Evolutionary conservation across 179 eudicot species (phyloP).

Genomic region (Carnegiea gigantea): DNA sequence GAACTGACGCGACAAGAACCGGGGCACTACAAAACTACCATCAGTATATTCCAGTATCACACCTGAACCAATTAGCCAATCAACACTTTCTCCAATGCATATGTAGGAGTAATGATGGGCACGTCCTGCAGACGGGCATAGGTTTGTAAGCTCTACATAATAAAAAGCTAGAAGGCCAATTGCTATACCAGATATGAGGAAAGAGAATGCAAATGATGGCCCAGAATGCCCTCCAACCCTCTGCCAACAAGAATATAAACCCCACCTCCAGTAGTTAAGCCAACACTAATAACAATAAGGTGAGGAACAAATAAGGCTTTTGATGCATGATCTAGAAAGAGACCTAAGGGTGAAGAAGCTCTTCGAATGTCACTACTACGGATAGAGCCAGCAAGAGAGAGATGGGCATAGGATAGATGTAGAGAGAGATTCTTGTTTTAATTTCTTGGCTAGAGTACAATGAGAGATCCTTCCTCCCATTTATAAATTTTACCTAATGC

Average conservation of each 20-base stretch:
- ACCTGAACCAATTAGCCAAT: constrained; percentile 96
- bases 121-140: constrained; percentile 98
- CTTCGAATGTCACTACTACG: constrained; percentile 27
- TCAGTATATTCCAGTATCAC: constrained; percentile 88
- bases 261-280: constrained; percentile 95
- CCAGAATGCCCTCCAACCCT: constrained; percentile 92
- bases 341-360: constrained; percentile 52
- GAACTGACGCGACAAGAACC: constrained; percentile 73
- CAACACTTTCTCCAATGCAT: constrained; percentile 94
- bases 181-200: constrained; percentile 90
- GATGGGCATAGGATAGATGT: too few species aligned
- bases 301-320: constrained; percentile 80
- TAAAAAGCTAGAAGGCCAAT: constrained; percentile 95
- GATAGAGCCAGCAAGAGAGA: too few species aligned
- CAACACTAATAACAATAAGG: constrained; percentile 89
- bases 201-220: constrained; percentile 81
- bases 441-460: too few species aligned
- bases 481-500: too few species aligned
- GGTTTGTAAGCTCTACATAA: constrained; percentile 93
- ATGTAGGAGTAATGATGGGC: constrained; percentile 94
- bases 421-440: too few species aligned
- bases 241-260: constrained; percentile 96
- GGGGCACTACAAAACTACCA: constrained; percentile 97
- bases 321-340: constrained; percentile 49
- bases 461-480: too few species aligned